Evolutionary conservation across 768 basidiomycete genomes (phyloP), one percentile per base, ranked within the genome.

Genomic region (Sutorius australiensis): DNA sequence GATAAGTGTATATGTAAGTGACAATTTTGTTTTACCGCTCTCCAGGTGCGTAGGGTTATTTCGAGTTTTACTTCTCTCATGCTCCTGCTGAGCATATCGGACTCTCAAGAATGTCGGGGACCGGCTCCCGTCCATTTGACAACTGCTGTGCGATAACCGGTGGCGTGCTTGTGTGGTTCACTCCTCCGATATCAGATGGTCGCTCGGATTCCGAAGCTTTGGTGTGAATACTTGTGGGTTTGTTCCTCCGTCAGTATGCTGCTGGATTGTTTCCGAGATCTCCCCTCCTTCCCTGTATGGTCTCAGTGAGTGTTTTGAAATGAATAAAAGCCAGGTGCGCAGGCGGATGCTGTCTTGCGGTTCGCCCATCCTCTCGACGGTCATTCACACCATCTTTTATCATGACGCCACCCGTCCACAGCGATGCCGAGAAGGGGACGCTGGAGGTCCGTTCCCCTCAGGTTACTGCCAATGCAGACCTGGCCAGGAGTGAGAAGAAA

Each of bases 351-450:
- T 27, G 16, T 38, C 36, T 30, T 9, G 36, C 28, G 38, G 41
- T 48, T 52, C 24, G 9, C 58, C 13, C 40, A 41, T 53, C 50
- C 21, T 45, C 36, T 50, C 46, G 43, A 53, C 62, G 9, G 50
- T 14, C 36, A 57, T 28, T 51, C 51, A 58, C 59, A 32, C 59
- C 59, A 55, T 32, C 37, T 47, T 27, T 41, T 38, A 51, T 30
- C 17, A 81, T 82, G 81, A 75, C 79, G 44, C 73, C 64, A 56
- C 70, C 73, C 54, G 70, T 70, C 17, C 74, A 76, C 62, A 69
- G 75, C 61, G 82, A 84, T 61, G 75, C 79, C 37, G 84, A 86
- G 73, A 81, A 80, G 65, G 84, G 82, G 51, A 74, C 74, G 45
- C 61, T 80, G 50, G 82, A 81, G 46, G 65, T 75, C 46, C 68